Percentiles rank a stretch among this genome's conserved stretches.
These are phyloP conservation scores for Fraxinus baroniana DNA, from an alignment of 305 asterid species.

Conservation along the genomic window DNA sequence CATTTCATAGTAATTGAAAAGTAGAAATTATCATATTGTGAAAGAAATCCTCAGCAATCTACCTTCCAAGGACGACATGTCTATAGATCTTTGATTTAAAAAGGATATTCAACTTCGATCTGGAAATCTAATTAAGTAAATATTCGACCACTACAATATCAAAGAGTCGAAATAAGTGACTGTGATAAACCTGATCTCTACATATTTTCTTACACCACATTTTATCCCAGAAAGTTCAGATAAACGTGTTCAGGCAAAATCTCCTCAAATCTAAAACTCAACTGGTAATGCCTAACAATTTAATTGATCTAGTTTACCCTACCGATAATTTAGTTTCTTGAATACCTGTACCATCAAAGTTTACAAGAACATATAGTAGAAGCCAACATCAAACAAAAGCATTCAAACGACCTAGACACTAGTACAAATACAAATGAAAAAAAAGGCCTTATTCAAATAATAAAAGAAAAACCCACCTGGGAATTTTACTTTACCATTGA, in stretches of 20 bases:
- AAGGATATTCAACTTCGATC: neutral
- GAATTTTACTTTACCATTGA: conserved; percentile 65
- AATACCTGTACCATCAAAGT: neutral
- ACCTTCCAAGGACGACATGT: neutral
- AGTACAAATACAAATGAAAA: neutral
- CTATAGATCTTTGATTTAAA: neutral
- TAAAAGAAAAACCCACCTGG: conserved; percentile 45
- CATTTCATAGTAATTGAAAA: neutral
- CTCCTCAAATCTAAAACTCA: neutral
- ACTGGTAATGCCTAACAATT: neutral
- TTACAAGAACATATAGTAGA: neutral
- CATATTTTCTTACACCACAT: neutral
- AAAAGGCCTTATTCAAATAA: neutral
- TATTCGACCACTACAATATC: neutral
- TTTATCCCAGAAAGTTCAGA: neutral
- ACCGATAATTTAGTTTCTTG: neutral
- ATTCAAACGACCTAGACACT: neutral
- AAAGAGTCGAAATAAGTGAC: neutral
- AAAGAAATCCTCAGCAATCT: conserved; percentile 2
- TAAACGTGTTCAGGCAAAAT: neutral
- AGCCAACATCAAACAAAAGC: neutral
- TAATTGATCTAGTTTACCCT: neutral
- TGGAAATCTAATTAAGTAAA: neutral
- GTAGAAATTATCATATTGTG: neutral
- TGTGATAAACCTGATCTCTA: neutral